Evolutionary conservation across 2,329 filamentous ascomycete genomes (phyloP), one percentile per base, ranked within the genome.

Genomic region (Trichoderma koningii): DNA sequence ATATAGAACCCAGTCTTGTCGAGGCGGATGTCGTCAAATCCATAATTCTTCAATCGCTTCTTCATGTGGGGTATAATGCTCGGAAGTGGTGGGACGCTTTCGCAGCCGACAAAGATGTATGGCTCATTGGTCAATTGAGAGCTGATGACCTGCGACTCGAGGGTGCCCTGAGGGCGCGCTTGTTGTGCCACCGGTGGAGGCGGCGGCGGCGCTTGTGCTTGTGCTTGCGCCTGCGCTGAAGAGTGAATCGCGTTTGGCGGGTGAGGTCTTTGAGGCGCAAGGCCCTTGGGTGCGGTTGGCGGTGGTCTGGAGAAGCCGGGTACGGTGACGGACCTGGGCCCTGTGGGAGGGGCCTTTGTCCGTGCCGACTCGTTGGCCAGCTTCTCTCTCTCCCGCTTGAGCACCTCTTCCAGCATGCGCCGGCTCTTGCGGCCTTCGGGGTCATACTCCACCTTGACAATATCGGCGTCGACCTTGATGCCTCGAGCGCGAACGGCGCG

Each of bases 1-100:
- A 98, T 87, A 74, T 92, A 98, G 76, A 97, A 99, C 0, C 95
- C 95, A 0, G 87, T 89, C 66, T 87, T 87, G 75, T 99, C 95
- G 66, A 91, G 87, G 41, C 92, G 86, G 59, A 99, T 89, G 56
- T 93, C 88, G 68, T 91, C 88, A 78, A 93, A 92, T 66, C 86
- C 83, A 74, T 91, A 97, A 57, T 88, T 87, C 76, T 94, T 95
- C 62, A 98, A 81, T 57, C 94, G 86, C 76, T 94, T 96, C 78
- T 92, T 92, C 79, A 99, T 85, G 78, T 99, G 95, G 4, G 90
- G 87, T 64, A 97, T 86, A 1, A 94, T 98, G 26, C 92, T 90
- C 38, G 85, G 84, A 73, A 97, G 86, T 14, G 96, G 90, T 1
- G 95, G 95, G 1, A 99, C 94, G 70, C 90, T 93, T 66, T 88